phyloP scores from a whole-genome alignment of 2,329 filamentous ascomycete species.

The Gnomoniopsis smithogilvyi region DNA sequence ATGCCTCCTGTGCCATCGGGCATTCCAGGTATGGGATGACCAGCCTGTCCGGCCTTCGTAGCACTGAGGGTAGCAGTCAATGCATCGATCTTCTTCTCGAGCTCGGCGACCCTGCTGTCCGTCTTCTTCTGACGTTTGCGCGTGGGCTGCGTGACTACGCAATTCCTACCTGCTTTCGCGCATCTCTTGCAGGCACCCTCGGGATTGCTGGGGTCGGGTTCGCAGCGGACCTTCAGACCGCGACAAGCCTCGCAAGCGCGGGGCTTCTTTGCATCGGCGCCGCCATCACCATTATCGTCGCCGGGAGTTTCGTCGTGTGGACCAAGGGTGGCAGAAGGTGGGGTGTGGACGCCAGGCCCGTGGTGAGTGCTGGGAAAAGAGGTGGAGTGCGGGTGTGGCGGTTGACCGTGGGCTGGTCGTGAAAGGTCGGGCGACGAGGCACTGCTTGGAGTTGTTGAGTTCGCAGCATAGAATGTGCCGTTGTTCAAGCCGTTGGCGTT shows the following conservation, averaged over 20 bases:
- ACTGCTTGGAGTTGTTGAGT: slow-evolving; percentile 7
- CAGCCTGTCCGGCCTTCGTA: slow-evolving; percentile 26
- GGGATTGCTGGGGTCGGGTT: slow-evolving; percentile 62
- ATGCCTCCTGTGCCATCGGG: slow-evolving; percentile 12
- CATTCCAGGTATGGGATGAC: neutral
- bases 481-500: neutral
- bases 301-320: slow-evolving; percentile 12
- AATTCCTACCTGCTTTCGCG: slow-evolving; percentile 73
- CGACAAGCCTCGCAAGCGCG: slow-evolving; percentile 75
- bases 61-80: slow-evolving; percentile 77
- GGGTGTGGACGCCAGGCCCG: slow-evolving; percentile 12
- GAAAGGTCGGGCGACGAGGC: slow-evolving; percentile 10
- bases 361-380: neutral
- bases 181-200: slow-evolving; percentile 72
- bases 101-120: slow-evolving; percentile 81
- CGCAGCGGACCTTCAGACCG: slow-evolving; percentile 79
- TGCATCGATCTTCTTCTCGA: slow-evolving; percentile 90
- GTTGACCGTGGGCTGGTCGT: neutral
- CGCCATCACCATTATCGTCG: slow-evolving; percentile 19
- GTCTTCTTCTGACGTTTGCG: slow-evolving; percentile 89
- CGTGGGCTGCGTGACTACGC: slow-evolving; percentile 70
- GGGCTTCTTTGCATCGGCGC: slow-evolving; percentile 58
- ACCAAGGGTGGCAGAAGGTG: neutral
- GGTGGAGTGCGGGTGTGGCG: neutral
- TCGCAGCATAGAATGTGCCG: neutral